A percentile compares a stretch with the other conserved stretches of the same genome.
Evolutionary conservation across 2,329 filamentous ascomycete species (phyloP).

Genomic region (Neofusicoccum ribis): DNA sequence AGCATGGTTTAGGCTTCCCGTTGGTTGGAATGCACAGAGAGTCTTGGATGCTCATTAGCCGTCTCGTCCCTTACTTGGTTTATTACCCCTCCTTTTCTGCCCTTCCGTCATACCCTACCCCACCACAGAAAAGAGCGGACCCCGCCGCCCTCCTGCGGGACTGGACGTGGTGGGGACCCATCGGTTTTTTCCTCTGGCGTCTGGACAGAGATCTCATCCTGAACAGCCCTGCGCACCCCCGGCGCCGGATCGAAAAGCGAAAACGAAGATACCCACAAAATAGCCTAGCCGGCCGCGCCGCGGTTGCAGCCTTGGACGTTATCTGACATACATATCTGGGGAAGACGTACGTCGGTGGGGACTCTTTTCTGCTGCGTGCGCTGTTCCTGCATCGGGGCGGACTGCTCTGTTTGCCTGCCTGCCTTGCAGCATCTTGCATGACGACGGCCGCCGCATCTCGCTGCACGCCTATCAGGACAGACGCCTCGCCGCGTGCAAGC

Average conservation of each 20-base stretch:
- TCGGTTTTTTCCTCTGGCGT: not conserved
- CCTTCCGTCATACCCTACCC: slow-evolving; percentile 10
- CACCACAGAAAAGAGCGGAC: not conserved
- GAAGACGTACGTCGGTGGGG: too few species aligned
- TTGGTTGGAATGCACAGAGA: not conserved
- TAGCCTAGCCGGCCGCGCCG: not conserved
- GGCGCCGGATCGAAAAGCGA: too few species aligned
- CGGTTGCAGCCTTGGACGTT: not conserved
- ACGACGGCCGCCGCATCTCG: slow-evolving; percentile 20
- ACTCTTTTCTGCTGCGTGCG: not conserved
- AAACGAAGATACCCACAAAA: not conserved
- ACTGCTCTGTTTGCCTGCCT: not conserved
- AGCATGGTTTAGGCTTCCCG: slow-evolving; percentile 4
- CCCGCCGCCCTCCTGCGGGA: not conserved
- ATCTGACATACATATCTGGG: not conserved
- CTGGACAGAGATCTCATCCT: not conserved
- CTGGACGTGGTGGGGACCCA: not conserved
- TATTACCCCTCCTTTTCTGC: not conserved
- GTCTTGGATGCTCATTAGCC: not conserved
- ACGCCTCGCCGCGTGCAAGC: not conserved
- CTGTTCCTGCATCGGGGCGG: not conserved
- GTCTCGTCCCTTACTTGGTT: not conserved
- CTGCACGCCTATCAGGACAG: slow-evolving; percentile 21
- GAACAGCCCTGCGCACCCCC: not conserved
- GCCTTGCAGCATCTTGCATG: slow-evolving; percentile 22